Base-by-base conservation (phyloP, 306 rosid species). In the Cucurbita ficifolia region DNA sequence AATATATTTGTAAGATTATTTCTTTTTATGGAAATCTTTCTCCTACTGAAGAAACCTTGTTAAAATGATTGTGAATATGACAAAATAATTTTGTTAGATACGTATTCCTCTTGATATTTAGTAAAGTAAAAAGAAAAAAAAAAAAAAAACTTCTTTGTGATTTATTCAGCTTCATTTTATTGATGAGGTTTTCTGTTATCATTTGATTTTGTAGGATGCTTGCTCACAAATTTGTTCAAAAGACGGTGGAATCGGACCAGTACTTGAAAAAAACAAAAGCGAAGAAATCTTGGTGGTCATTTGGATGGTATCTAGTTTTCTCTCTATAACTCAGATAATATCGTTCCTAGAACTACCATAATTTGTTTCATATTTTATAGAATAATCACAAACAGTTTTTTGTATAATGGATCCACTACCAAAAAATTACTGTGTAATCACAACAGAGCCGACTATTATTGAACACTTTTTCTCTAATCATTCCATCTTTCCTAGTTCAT, bases 191-290 rank as follows among this genome's bases (percentile, higher is more conserved):
- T 58, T 57, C 16, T 14, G 17, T 79, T 45, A 58, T 81, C 48
- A 16, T 46, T 82, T 53, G 72, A 43, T 81, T 14, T 11, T 80
- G 82, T 87, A 94, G 99, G 88, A 86, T 91, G 92, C 84, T 94
- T 80, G 96, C 96, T 74, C 99, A 94, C 92, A 94, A 87, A 76
- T 89, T 94, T 83, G 89, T 94, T 76, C 84, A 85, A 79, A 76
- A 85, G 82, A 84, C 97, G 9, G 65, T 42, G 19, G 91, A 86
- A 81, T 84, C 88, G 8, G 88, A 86, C 33, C 82, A 35, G 72
- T 72, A 74, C 56, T 72, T 70, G 73, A 86, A 80, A 85, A 87
- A 88, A 76, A 84, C 79, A 82, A 91, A 83, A 56, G 78, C 60
- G 16, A 84, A 83, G 78, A 91, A 85, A 73, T 83, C 97, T 74